Conservation (phyloP, 2,329 filamentous ascomycete genomes). For the Rhynchosporium agropyri region DNA sequence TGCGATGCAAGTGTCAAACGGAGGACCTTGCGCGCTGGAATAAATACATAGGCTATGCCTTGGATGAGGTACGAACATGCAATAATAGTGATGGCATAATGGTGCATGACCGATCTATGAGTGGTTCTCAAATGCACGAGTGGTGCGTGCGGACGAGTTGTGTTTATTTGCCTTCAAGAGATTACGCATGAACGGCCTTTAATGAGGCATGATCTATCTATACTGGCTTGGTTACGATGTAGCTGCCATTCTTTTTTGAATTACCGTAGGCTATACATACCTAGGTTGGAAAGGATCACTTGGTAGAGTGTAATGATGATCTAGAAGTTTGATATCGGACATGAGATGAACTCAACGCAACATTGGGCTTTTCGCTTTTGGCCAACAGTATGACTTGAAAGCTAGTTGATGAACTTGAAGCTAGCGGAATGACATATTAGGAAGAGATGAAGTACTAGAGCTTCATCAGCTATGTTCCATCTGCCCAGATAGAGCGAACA, state of each 20-base stretch:
- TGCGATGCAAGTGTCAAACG: conserved; percentile 10
- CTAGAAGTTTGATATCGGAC: conserved; percentile 10
- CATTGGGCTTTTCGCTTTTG: conserved; percentile 3
- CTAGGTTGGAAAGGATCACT: not conserved
- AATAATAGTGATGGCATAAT: conserved; percentile 12
- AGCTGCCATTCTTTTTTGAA: not conserved
- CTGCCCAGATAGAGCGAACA: conserved; percentile 11
- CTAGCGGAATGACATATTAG: not conserved
- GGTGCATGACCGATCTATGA: not conserved
- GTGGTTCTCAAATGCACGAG: not conserved
- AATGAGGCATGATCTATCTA: conserved; percentile 14
- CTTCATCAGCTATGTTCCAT: not conserved
- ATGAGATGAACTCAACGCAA: conserved; percentile 23
- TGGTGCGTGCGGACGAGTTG: not conserved
- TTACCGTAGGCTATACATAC: not conserved
- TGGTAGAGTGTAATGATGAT: not conserved
- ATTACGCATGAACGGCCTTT: not conserved
- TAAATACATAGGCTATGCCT: not conserved
- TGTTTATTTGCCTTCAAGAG: conserved; percentile 19
- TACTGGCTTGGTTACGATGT: conserved; percentile 19
- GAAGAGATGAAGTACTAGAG: not conserved
- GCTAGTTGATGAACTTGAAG: too few relatives aligned
- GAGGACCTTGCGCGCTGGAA: conserved; percentile 4
- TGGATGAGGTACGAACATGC: conserved; percentile 7
- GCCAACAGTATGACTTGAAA: not conserved